These are phyloP conservation scores for Westerdykella aurantiaca DNA, from an alignment of 2,329 filamentous ascomycete genomes.

Conservation along the genomic window DNA sequence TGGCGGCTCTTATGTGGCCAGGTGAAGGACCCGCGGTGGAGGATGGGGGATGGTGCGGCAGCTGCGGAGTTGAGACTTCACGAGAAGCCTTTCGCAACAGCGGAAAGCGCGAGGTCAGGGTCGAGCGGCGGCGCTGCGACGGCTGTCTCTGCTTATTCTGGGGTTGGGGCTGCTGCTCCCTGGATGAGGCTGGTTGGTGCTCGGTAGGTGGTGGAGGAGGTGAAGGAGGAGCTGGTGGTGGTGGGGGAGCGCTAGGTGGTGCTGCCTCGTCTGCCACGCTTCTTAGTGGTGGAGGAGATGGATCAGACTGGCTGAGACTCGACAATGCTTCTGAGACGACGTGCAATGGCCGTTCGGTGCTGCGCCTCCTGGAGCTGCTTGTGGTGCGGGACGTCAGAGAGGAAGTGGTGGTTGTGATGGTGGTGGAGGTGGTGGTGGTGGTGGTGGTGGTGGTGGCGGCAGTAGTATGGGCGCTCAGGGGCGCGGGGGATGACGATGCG, in stretches of 20 bases:
- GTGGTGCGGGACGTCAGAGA: background rate
- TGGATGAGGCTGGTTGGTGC: background rate
- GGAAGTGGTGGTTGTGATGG: background rate
- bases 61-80: conserved; percentile 10
- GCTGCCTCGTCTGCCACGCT: background rate
- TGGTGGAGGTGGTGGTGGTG: conserved; percentile 1
- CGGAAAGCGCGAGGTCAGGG: conserved; percentile 29
- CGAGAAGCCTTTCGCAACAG: conserved; percentile 31
- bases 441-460: conserved; percentile 5
- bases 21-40: conserved; percentile 17
- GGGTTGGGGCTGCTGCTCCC: background rate
- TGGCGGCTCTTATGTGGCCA: background rate
- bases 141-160: background rate
- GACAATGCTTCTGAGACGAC: background rate
- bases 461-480: background rate
- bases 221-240: conserved; percentile 3
- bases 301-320: background rate
- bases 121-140: conserved; percentile 20
- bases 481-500: conserved; percentile 5
- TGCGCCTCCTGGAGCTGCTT: conserved; percentile 2
- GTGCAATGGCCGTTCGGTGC: no score
- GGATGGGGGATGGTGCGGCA: conserved; percentile 9
- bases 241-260: conserved; percentile 6
- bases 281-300: background rate
- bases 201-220: conserved; percentile 5